A percentile compares a stretch with the other conserved stretches of the same genome.
phyloP scores from a whole-genome alignment of 2,329 filamentous ascomycete species.

The Penicillium sp. region DNA sequence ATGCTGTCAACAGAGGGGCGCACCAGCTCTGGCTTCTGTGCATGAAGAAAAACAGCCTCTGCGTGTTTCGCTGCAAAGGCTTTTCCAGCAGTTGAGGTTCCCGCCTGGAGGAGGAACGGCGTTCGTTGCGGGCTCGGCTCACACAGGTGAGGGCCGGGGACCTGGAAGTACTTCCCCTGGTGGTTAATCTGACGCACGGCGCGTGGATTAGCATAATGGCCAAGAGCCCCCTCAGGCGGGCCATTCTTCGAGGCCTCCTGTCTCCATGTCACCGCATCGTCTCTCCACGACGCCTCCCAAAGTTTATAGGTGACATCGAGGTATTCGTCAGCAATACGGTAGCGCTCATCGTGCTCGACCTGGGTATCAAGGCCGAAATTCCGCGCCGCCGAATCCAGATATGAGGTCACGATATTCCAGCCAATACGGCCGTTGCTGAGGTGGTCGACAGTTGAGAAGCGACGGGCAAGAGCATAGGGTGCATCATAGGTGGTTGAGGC shows the following conservation, averaged over 20 bases:
- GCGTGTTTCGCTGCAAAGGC: conserved; percentile 50
- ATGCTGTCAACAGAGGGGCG: conserved; percentile 48
- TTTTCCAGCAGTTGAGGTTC: conserved; percentile 51
- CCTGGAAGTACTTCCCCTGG: conserved; percentile 47
- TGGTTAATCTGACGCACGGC: conserved; percentile 45
- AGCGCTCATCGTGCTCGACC: conserved; percentile 55
- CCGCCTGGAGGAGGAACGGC: conserved; percentile 54
- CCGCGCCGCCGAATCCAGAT: conserved; percentile 53
- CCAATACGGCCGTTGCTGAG: conserved; percentile 56
- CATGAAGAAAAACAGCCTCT: conserved; percentile 53
- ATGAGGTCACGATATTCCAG: conserved; percentile 59
- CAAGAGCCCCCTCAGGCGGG: conserved; percentile 11
- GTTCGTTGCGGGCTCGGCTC: conserved; percentile 54
- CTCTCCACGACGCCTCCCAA: conserved; percentile 59
- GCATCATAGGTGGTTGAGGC: conserved; percentile 61
- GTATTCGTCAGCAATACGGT: conserved; percentile 55
- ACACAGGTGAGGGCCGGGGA: conserved; percentile 50
- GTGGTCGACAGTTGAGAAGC: conserved; percentile 60
- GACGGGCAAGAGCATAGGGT: conserved; percentile 59
- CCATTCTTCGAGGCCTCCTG: conserved; percentile 20
- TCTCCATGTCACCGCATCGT: conserved; percentile 40
- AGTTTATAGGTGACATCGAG: conserved; percentile 53
- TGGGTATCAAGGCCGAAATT: conserved; percentile 52
- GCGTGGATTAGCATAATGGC: conserved; percentile 37
- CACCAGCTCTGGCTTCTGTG: conserved; percentile 49